These are phyloP conservation scores for Penicillium samsonianum DNA, from an alignment of 495 filamentous ascomycete genomes.

Conservation along the genomic window DNA sequence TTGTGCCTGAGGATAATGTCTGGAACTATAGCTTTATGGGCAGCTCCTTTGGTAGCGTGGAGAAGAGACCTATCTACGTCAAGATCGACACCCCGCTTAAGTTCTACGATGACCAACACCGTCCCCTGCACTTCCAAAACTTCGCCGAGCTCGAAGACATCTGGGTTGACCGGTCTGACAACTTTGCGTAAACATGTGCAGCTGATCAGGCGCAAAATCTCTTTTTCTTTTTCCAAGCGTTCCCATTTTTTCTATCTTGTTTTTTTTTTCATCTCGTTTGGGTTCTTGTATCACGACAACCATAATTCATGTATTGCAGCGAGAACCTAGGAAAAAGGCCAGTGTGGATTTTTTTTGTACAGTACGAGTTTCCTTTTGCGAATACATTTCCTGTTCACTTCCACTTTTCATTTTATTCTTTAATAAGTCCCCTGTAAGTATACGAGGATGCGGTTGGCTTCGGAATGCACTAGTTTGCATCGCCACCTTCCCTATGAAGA, in stretches of 20 bases:
- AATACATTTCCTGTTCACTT: constrained; percentile 7
- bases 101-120: constrained; percentile 93
- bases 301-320: constrained; percentile 32
- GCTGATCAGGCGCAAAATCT: constrained; percentile 21
- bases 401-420: neutral
- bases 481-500: neutral
- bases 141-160: constrained; percentile 91
- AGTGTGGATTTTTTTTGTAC: constrained; percentile 13
- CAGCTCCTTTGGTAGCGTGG: constrained; percentile 76
- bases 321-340: constrained; percentile 25
- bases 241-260: constrained; percentile 13
- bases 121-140: constrained; percentile 91
- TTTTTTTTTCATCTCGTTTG: constrained; percentile 9
- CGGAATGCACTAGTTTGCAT: constrained; percentile 8
- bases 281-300: constrained; percentile 29
- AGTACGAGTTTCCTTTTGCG: constrained; percentile 12
- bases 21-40: constrained; percentile 99
- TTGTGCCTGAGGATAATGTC: constrained; percentile 84
- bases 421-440: constrained; percentile 6
- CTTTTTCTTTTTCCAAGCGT: constrained; percentile 17
- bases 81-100: constrained; percentile 87
- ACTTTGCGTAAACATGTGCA: constrained; percentile 64
- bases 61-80: constrained; percentile 87
- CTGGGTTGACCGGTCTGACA: constrained; percentile 83
- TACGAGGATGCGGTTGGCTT: constrained; percentile 20